Evolutionary conservation across 1,284 basidiomycete species (phyloP), one percentile per base, ranked within the genome.

Genomic region (Cryptococcus sp.): DNA sequence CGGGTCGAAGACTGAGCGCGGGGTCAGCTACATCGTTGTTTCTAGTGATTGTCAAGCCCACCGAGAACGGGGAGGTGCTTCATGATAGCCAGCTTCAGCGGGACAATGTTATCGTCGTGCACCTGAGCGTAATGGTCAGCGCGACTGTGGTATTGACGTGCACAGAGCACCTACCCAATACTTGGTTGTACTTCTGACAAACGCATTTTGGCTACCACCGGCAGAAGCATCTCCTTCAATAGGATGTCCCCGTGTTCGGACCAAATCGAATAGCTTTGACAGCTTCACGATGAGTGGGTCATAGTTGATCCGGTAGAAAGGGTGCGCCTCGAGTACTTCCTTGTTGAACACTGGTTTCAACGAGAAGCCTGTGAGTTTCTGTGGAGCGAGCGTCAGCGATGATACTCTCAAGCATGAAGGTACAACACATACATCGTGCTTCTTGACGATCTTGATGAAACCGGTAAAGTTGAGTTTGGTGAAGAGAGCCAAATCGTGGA

Each of bases 401-500:
- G 23, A 25, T 25, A 11, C 27, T 16, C 20, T 8, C 13, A 39
- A 19, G 16, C 39, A 44, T 50, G 50, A 47, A 3, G 22, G 42
- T n/a, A 13, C 8, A 22, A n/a, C 11, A 87, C 88, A 85, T 54
- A 81, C 80, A 71, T 83, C 82, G 70, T 83, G 82, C 88, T 94
- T 95, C 89, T 99, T 99, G 65, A 98, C 84, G 65, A 99, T 99
- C 82, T 99, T 99, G 84, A 97, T 90, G 80, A 99, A 99, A 10
- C 96, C 96, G 0, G 96, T 95, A 75, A 91, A 93, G 78, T 97
- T 97, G 65, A 98, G 85, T 79, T 98, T 98, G 5, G 90, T 90
- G 78, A 93, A 95, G 54, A 95, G 81, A 13, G 95, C 94, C 27
- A 99, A 84, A 78, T 99, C 96, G 75, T 99, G 96, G 8, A 99